Conservation (phyloP, 139 green algal species). For the Chlamydomonas asymmetrica region DNA sequence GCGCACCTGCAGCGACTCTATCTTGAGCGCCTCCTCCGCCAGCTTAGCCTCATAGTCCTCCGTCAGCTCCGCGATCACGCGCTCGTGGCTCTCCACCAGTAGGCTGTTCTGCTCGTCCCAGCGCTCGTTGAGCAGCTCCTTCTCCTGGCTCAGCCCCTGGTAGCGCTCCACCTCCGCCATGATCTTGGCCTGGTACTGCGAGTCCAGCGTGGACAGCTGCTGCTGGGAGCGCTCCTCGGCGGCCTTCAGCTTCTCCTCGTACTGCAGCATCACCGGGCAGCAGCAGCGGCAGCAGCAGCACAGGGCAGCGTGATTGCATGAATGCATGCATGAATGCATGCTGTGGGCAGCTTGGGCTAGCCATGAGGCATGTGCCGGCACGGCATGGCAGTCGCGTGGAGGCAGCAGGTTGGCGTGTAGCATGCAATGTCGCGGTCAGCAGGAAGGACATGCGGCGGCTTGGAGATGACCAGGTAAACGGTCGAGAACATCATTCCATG, state of each 20-base stretch:
- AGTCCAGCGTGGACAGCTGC: slow-evolving; percentile 69
- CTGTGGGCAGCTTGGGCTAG: no score
- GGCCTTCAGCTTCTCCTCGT: slow-evolving; percentile 77
- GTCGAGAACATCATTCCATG: no score
- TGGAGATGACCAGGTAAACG: no score
- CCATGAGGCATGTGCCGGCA: no score
- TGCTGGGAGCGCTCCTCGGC: slow-evolving; percentile 63
- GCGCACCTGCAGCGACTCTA: slow-evolving; percentile 51
- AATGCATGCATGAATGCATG: no score
- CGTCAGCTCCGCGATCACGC: slow-evolving; percentile 77
- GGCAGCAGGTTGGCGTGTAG: no score
- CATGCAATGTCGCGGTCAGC: no score
- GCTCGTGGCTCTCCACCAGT: slow-evolving; percentile 83
- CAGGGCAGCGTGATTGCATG: no score
- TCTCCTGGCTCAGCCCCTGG: slow-evolving; percentile 72
- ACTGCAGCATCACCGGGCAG: slow-evolving; percentile 50
- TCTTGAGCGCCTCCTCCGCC: slow-evolving; percentile 59
- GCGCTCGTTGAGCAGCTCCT: slow-evolving; percentile 73
- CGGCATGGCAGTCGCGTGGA: no score
- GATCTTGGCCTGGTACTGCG: slow-evolving; percentile 83
- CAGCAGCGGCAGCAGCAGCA: background rate
- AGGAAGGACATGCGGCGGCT: no score
- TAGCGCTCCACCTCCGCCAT: slow-evolving; percentile 88
- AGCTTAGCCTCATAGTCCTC: slow-evolving; percentile 84
- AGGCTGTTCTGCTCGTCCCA: slow-evolving; percentile 86